phyloP scores from a whole-genome alignment of 2,329 filamentous ascomycete species.

The Paecilomyces fulvus region DNA sequence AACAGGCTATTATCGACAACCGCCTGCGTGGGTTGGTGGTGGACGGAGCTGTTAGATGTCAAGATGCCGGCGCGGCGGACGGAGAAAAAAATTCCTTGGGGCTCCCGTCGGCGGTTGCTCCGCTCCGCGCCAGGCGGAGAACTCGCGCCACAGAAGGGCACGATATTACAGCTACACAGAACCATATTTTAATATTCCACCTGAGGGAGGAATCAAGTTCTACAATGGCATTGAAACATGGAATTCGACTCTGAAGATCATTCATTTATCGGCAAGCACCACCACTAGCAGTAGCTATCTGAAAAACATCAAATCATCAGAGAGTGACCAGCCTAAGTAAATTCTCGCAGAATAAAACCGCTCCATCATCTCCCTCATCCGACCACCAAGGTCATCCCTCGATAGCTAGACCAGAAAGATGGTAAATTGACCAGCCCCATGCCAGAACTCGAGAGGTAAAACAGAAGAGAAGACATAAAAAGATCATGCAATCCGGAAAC shows the following conservation, averaged over 20 bases:
- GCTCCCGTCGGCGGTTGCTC: not conserved
- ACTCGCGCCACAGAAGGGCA: not conserved
- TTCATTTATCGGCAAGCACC: slow-evolving; percentile 17
- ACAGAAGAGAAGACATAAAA: slow-evolving; percentile 7
- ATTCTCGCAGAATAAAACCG: slow-evolving; percentile 25
- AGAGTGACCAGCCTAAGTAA: slow-evolving; percentile 16
- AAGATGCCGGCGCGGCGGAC: not conserved
- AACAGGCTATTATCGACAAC: not conserved
- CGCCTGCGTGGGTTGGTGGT: not conserved
- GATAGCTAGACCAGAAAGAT: not conserved
- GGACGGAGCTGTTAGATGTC: not conserved
- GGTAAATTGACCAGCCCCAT: slow-evolving; percentile 28
- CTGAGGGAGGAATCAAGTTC: not conserved
- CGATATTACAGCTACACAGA: not conserved
- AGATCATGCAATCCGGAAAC: not conserved
- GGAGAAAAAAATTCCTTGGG: not conserved
- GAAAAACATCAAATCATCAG: slow-evolving; percentile 6
- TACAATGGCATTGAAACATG: not conserved
- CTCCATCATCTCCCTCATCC: slow-evolving; percentile 19
- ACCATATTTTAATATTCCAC: not conserved
- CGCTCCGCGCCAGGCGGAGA: not conserved
- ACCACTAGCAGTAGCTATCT: slow-evolving; percentile 11
- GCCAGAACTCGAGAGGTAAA: slow-evolving; percentile 12
- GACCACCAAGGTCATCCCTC: not conserved
- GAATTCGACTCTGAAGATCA: slow-evolving; percentile 1